Base-by-base conservation (phyloP, 371 early-diverging fungal species). In the Mortierella sp. region DNA sequence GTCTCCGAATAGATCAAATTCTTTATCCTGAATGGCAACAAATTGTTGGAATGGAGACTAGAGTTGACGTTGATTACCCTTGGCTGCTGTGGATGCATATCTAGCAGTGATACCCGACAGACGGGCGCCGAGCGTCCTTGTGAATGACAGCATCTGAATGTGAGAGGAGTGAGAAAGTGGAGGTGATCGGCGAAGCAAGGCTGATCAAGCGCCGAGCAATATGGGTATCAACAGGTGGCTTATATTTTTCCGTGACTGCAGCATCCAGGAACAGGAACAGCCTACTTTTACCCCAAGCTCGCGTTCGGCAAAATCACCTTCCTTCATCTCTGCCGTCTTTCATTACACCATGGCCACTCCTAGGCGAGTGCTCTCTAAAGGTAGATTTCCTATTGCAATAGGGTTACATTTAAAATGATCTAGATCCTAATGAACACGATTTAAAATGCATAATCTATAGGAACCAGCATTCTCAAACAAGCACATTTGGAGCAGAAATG, bases 71-170 rank as follows among this genome's bases (percentile, higher is more conserved):
- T 35, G 40, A 42, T 67, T 75, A 80, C 81, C 81, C 26, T 70
- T 75, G 53, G 75, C 66, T 17, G 80, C 75, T 45, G 81, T 80
- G 47, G 81, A 80, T 64, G 75, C 71, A 60, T 71, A 74, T 63
- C 81, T 66, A n/a, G 81, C 68, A 23, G 67, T 66, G 37, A 64
- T 54, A 55, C 81, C 71, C 22, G 81, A 45, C 45, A 80, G 23
- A 58, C 81, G 81, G 47, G 81, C 69, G 26, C 72, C 73, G 23
- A 80, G 66, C 47, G 71, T 53, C 81, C 68, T 60, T 66, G 72
- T 70, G 81, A 80, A 68, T 51, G 75, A 70, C 58, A 73, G 68
- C 74, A 73, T 53, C 66, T 42, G 53, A 9, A 34, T 66, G 61
- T 55, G 17, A 47, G 31, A 28, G 58, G 9, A 37, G 49, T 29